phyloP scores from a whole-genome alignment of 768 basidiomycete species.

The Lentinula edodes region DNA sequence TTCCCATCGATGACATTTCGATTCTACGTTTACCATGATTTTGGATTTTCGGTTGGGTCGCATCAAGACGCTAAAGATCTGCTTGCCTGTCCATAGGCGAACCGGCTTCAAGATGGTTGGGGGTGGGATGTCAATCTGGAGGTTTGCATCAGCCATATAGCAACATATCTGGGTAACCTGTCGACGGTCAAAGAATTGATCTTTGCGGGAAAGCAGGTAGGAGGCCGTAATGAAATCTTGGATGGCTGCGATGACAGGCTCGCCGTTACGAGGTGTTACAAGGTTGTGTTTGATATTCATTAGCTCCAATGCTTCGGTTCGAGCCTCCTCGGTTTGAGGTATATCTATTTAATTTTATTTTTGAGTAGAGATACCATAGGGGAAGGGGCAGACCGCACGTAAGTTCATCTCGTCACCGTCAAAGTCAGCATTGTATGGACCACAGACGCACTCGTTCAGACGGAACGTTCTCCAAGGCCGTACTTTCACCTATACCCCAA shows the following conservation, averaged over 20 bases:
- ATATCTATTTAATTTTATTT: conserved; percentile 55
- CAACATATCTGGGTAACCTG: conserved; percentile 97
- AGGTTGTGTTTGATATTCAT: conserved; percentile 98
- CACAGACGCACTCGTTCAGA: conserved; percentile 98
- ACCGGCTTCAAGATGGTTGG: conserved; percentile 92
- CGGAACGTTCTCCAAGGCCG: conserved; percentile 97
- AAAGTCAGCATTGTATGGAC: conserved; percentile 98
- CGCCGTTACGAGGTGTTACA: conserved; percentile 96
- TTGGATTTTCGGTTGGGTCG: conserved; percentile 81
- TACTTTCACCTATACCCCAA: conserved; percentile 61
- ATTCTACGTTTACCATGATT: conserved; percentile 91
- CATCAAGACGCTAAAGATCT: conserved; percentile 97
- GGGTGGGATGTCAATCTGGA: conserved; percentile 93
- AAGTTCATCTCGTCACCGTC: conserved; percentile 99
- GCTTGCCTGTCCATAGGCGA: conserved; percentile 96
- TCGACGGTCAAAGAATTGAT: conserved; percentile 87
- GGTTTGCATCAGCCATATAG: conserved; percentile 85
- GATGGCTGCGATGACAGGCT: conserved; percentile 98
- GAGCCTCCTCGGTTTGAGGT: conserved; percentile 96
- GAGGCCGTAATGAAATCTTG: conserved; percentile 99
- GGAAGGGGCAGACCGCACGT: conserved; percentile 39
- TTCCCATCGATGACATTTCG: conserved; percentile 88
- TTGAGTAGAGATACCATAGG: conserved; percentile 4
- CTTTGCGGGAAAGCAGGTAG: conserved; percentile 88
- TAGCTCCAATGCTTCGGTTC: conserved; percentile 93